phyloP scores from a whole-genome alignment of 129 eudicot genomes.

The Oenanthe sinensis region DNA sequence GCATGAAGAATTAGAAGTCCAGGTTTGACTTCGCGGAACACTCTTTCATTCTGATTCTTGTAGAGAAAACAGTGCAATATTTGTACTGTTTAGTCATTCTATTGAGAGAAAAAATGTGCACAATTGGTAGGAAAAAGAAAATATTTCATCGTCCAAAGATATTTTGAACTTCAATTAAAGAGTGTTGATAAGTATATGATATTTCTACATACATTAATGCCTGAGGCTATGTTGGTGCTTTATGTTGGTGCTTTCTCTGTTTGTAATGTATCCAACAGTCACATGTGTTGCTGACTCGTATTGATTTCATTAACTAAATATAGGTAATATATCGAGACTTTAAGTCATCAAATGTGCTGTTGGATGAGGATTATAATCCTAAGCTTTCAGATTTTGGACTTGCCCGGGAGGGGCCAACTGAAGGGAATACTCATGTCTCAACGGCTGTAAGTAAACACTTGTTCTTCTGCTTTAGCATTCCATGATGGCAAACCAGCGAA shows the following conservation, averaged over 20 bases:
- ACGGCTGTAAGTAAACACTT: constrained; percentile 50
- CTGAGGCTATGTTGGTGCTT: background rate
- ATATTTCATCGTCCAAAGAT: background rate
- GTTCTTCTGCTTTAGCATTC: background rate
- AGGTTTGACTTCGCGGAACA: constrained; percentile 31
- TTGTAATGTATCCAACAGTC: background rate
- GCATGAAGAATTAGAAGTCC: constrained; percentile 82
- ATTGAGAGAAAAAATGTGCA: background rate
- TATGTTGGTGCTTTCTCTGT: background rate
- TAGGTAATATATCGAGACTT: constrained; percentile 92
- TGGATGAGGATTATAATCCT: constrained; percentile 68
- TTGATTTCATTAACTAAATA: background rate
- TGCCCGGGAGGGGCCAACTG: constrained; percentile 88
- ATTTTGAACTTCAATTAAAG: background rate
- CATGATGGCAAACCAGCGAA: background rate
- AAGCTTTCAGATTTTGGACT: constrained; percentile 97
- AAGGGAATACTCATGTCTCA: constrained; percentile 70
- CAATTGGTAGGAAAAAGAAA: background rate
- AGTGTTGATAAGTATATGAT: background rate
- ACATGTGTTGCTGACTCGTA: background rate
- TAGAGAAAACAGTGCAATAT: background rate
- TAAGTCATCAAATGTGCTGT: constrained; percentile 70
- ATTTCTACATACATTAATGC: background rate
- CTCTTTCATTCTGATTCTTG: background rate
- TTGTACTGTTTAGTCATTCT: background rate